Conservation (phyloP, 768 basidiomycete species). For the Tulasnella sp. region DNA sequence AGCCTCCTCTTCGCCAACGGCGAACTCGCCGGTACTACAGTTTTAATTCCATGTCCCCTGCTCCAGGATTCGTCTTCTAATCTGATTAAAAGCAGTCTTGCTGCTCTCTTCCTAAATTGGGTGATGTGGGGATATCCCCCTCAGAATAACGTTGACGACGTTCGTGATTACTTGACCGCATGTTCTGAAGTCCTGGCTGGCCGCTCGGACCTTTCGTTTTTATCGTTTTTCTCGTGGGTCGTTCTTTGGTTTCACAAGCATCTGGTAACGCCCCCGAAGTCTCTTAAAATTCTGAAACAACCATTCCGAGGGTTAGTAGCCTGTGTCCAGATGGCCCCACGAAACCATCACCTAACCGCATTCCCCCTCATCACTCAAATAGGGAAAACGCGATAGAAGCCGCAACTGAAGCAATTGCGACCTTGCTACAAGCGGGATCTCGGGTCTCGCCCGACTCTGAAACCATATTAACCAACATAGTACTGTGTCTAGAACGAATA, state of each 20-base stretch:
- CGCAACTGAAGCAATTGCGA: not conserved
- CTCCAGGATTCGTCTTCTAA: no score
- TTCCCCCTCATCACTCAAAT: no score
- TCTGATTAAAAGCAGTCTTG: no score
- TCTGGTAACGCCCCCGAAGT: not conserved
- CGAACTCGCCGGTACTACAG: no score
- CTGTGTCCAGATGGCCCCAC: no score
- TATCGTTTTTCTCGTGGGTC: not conserved
- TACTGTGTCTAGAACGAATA: not conserved
- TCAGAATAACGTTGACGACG: no score
- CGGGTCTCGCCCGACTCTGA: not conserved
- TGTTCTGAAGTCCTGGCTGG: not conserved
- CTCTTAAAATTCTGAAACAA: not conserved
- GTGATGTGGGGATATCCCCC: no score
- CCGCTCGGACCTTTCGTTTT: not conserved
- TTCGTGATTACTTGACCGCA: not conserved
- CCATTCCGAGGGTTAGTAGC: not conserved
- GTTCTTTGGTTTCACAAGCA: not conserved
- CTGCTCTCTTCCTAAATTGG: no score
- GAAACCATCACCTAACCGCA: no score
- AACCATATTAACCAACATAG: not conserved
- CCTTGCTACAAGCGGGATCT: not conserved
- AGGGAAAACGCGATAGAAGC: not conserved
- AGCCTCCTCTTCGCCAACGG: no score
- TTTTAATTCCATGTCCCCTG: no score